Base-by-base conservation (phyloP, 495 filamentous ascomycete species). In the Hapsidospora chrysogenum region DNA sequence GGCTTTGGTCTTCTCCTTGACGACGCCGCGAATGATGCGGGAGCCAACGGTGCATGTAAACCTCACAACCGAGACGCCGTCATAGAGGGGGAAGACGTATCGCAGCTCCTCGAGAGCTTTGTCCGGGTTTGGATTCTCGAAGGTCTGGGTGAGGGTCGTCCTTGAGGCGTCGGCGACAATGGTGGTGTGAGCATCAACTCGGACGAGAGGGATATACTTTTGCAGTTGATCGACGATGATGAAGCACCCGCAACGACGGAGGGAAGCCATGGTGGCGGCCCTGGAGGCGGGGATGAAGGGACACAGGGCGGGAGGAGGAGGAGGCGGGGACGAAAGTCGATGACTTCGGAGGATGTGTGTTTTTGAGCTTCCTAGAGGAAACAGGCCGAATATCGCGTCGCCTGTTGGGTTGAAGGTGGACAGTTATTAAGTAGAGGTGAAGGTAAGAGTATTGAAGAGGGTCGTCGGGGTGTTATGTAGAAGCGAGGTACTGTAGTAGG, bases 71-170 rank as follows among this genome's bases (percentile, higher is more conserved):
- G 70, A 72, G 2, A 76, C 68, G 15, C 74, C 74, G 44, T 77
- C 70, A 44, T 74, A 78, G 3, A 81, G 58, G 0, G 78, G 78
- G 41, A 82, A 81, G 2, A 61, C 63, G 50, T 84, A 82, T 15
- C 52, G 50, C 35, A 71, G 60, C 42, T 73, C 54, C 19, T 60
- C 45, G 36, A 77, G 13, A 0, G 70, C 60, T 40, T 76, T 78
- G 17, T 13, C 18, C 4, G 17, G n/a, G 17, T 4, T 10, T 13
- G 18, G 2, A 10, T 31, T 31, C 35, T 51, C 47, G 41, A 76
- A 80, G 3, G 60, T 70, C 46, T 82, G 76, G 0, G 59, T 74
- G 18, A 82, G 57, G 3, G 51, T 46, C 11, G 75, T 78, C 8
- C 66, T 60, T 3, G 71, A 72, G 21, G 66, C 63, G 9, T 61